These are phyloP conservation scores for Purpureocillium lavendulum DNA, from an alignment of 2,329 filamentous ascomycete genomes.

Conservation along the genomic window DNA sequence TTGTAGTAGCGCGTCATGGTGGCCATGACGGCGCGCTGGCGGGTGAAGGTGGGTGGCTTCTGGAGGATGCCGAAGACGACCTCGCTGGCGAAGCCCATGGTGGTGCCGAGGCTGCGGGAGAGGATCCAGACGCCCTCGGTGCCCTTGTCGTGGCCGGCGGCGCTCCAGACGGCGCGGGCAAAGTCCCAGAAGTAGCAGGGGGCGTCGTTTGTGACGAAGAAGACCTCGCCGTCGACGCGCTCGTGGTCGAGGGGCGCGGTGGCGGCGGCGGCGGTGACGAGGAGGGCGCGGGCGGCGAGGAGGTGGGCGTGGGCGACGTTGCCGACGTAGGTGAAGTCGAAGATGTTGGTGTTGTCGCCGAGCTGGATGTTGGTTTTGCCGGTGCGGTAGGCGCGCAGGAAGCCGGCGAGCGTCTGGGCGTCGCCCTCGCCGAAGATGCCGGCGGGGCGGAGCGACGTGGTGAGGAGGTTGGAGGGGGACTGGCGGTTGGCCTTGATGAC, in stretches of 20 bases:
- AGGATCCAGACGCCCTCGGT: slow-evolving; percentile 48
- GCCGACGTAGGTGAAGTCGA: slow-evolving; percentile 57
- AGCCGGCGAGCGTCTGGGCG: slow-evolving; percentile 62
- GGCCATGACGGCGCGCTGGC: slow-evolving; percentile 55
- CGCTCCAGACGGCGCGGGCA: slow-evolving; percentile 66
- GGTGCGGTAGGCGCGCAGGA: slow-evolving; percentile 62
- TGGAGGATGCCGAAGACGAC: slow-evolving; percentile 38
- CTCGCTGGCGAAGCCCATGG: slow-evolving; percentile 46
- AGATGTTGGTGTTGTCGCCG: slow-evolving; percentile 57
- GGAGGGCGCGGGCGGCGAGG: slow-evolving; percentile 66
- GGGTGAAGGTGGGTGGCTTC: slow-evolving; percentile 48
- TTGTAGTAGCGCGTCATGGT: slow-evolving; percentile 73
- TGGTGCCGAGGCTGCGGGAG: slow-evolving; percentile 39
- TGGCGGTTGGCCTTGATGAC: slow-evolving; percentile 68
- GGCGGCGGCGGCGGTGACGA: slow-evolving; percentile 47
- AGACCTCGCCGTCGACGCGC: slow-evolving; percentile 73
- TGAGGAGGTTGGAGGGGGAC: slow-evolving; percentile 53
- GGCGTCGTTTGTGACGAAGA: slow-evolving; percentile 84
- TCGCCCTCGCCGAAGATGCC: slow-evolving; percentile 92
- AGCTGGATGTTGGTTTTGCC: slow-evolving; percentile 71
- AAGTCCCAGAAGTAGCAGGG: slow-evolving; percentile 92
- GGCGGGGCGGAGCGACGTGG: slow-evolving; percentile 74
- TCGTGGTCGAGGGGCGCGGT: slow-evolving; percentile 62
- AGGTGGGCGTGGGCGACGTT: slow-evolving; percentile 70
- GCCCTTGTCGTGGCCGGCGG: slow-evolving; percentile 43